A percentile compares a stretch with the other conserved stretches of the same genome.
Conservation (phyloP, 2,329 filamentous ascomycete genomes). For the Ambrosiella beaveri region DNA sequence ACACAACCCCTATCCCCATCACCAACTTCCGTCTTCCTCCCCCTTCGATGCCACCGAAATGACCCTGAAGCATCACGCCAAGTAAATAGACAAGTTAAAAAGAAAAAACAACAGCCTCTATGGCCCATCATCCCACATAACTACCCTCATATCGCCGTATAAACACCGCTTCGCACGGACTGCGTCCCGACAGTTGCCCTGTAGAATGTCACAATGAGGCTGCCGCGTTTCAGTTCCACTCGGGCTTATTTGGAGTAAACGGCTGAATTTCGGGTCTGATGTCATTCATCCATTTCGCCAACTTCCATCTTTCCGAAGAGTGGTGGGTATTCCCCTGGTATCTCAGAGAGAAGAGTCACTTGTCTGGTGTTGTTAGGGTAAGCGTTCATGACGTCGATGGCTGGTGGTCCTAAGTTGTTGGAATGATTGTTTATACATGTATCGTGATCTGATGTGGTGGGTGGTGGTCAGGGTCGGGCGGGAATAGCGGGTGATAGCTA, state of each 20-base stretch:
- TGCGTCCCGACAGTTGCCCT: neutral
- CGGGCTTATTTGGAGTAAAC: neutral
- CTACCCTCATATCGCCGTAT: neutral
- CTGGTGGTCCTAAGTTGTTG: too few relatives aligned
- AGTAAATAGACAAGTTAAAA: too few relatives aligned
- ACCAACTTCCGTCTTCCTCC: neutral
- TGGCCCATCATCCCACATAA: neutral
- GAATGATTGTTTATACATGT: too few relatives aligned
- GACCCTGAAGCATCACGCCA: too few relatives aligned
- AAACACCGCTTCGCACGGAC: neutral
- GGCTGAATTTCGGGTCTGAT: neutral
- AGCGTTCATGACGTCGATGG: too few relatives aligned
- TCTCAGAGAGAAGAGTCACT: too few relatives aligned
- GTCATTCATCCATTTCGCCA: neutral
- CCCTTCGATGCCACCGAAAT: too few relatives aligned
- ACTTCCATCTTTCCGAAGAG: neutral
- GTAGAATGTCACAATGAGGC: neutral
- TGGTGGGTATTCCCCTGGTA: too few relatives aligned
- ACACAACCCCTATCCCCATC: neutral
- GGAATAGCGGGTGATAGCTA: neutral
- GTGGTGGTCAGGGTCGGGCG: too few relatives aligned
- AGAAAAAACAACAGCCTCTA: too few relatives aligned
- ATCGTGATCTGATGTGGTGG: too few relatives aligned
- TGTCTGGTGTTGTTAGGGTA: too few relatives aligned
- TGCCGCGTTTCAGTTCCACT: neutral